A percentile compares a stretch with the other conserved stretches of the same genome.
Conservation (phyloP, 805 yeast genomes). For the Kodamaea nitidulidarum region DNA sequence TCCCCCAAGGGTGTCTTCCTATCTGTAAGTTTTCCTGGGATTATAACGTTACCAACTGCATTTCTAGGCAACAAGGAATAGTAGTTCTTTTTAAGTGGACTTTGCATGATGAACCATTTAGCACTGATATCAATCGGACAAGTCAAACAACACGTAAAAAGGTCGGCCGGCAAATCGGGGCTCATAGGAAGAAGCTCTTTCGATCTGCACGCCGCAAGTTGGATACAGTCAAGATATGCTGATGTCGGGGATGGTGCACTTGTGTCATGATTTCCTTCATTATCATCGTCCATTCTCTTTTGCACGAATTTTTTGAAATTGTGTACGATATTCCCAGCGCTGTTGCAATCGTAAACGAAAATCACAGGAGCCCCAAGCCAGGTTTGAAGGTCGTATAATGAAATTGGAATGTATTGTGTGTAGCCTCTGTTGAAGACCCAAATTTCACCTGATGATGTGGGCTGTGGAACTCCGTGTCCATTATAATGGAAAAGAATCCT, state of each 20-base stretch:
- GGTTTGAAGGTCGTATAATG: conserved; percentile 88
- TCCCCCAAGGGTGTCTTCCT: conserved; percentile 95
- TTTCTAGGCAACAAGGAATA: conserved; percentile 44
- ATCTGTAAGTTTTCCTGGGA: conserved; percentile 90
- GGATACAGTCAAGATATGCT: conserved; percentile 81
- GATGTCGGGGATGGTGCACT: conserved; percentile 59
- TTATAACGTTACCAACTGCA: conserved; percentile 54
- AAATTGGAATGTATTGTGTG: conserved; percentile 95
- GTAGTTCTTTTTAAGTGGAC: conserved; percentile 55
- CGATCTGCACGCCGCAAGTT: conserved; percentile 86
- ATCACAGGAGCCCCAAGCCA: conserved; percentile 99
- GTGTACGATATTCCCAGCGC: conserved; percentile 88
- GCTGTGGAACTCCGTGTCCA: conserved; percentile 98
- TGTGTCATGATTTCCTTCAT: conserved; percentile 51
- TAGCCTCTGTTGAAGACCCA: conserved; percentile 98
- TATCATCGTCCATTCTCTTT: conserved; percentile 83
- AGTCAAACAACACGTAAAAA: conserved; percentile 92
- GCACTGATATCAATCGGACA: conserved; percentile 94
- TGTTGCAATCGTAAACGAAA: conserved; percentile 89
- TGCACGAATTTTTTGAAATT: conserved; percentile 89
- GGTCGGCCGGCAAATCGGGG: conserved; percentile 92
- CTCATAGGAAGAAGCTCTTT: conserved; percentile 87
- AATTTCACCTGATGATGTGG: conserved; percentile 92
- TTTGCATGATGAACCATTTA: conserved; percentile 85
- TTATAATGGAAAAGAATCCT: conserved; percentile 91